phyloP scores from a whole-genome alignment of 768 basidiomycete genomes.

The Calocera viscosa region DNA sequence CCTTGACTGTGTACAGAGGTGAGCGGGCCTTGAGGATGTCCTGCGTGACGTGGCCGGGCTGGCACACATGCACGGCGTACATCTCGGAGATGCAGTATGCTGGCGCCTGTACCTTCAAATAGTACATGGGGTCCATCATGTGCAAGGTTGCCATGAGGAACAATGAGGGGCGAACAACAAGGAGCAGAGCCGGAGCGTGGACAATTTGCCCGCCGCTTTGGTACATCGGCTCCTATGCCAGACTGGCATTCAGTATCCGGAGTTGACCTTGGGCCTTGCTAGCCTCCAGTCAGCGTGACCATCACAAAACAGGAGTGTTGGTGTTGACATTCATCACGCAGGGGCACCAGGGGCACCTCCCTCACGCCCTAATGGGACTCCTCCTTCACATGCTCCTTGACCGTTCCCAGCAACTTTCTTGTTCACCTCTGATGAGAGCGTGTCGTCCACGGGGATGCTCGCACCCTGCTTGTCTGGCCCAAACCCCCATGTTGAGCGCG shows the following conservation, averaged over 20 bases:
- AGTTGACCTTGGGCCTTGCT: slow-evolving; percentile 99
- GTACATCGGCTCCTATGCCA: slow-evolving; percentile 94
- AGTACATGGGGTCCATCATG: slow-evolving; percentile 94
- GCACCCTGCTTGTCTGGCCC: slow-evolving; percentile 95
- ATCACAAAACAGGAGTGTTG: neutral
- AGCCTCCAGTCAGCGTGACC: slow-evolving; percentile 6
- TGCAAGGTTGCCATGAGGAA: slow-evolving; percentile 96
- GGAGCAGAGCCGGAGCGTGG: slow-evolving; percentile 94
- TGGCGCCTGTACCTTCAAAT: slow-evolving; percentile 98
- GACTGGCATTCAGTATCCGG: slow-evolving; percentile 79
- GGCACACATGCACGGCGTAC: slow-evolving; percentile 94
- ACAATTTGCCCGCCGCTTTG: slow-evolving; percentile 98
- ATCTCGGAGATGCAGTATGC: slow-evolving; percentile 98
- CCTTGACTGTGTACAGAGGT: slow-evolving; percentile 95
- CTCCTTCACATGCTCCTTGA: slow-evolving; percentile 93
- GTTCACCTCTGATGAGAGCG: slow-evolving; percentile 85
- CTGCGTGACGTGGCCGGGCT: slow-evolving; percentile 95
- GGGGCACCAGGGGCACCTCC: slow-evolving; percentile 89
- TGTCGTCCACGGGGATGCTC: slow-evolving; percentile 90
- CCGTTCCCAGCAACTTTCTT: slow-evolving; percentile 79
- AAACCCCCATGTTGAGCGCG: slow-evolving; percentile 98
- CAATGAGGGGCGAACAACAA: slow-evolving; percentile 96
- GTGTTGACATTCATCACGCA: slow-evolving; percentile 95
- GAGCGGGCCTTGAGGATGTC: slow-evolving; percentile 97
- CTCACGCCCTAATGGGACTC: slow-evolving; percentile 99